These are phyloP conservation scores for Candida odintsovae DNA, from an alignment of 805 yeast genomes.

Conservation along the genomic window DNA sequence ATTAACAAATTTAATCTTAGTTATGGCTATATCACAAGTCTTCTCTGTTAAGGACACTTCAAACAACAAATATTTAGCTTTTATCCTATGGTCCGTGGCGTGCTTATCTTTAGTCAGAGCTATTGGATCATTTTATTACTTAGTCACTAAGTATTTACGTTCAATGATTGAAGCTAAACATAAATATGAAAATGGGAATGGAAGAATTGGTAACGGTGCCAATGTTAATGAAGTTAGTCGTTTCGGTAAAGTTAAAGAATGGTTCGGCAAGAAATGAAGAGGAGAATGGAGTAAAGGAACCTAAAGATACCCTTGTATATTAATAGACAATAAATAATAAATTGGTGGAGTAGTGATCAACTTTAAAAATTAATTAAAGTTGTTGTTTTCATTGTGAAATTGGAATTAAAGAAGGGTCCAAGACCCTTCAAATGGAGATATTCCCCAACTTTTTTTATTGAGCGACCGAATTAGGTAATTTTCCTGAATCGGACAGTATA, in stretches of 20 bases:
- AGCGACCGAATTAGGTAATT: too few species aligned
- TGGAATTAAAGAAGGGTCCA: too few species aligned
- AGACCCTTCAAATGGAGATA: too few species aligned
- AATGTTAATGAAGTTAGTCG: background rate
- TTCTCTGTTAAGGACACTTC: slow-evolving; percentile 60
- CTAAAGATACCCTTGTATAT: background rate
- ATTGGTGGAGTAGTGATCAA: too few species aligned
- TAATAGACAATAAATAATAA: background rate
- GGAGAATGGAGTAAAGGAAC: background rate
- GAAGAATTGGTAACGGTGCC: background rate
- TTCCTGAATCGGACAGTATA: too few species aligned
- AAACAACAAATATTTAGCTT: slow-evolving; percentile 70
- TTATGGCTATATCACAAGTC: slow-evolving; percentile 84
- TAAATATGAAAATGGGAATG: slow-evolving; percentile 27
- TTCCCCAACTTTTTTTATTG: too few species aligned
- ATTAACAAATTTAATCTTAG: slow-evolving; percentile 70
- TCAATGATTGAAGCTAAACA: slow-evolving; percentile 33
- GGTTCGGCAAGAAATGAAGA: slow-evolving; percentile 1
- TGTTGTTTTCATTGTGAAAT: too few species aligned
- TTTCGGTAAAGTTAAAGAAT: background rate
- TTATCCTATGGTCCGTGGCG: slow-evolving; percentile 92
- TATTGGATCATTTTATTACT: slow-evolving; percentile 68
- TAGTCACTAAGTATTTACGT: slow-evolving; percentile 37
- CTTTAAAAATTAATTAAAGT: too few species aligned
- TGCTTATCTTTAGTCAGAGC: slow-evolving; percentile 78